Percentiles rank a stretch among this genome's conserved stretches.
These are phyloP conservation scores for Fusarium algeriense DNA, from an alignment of 2,329 filamentous ascomycete genomes.

Conservation along the genomic window DNA sequence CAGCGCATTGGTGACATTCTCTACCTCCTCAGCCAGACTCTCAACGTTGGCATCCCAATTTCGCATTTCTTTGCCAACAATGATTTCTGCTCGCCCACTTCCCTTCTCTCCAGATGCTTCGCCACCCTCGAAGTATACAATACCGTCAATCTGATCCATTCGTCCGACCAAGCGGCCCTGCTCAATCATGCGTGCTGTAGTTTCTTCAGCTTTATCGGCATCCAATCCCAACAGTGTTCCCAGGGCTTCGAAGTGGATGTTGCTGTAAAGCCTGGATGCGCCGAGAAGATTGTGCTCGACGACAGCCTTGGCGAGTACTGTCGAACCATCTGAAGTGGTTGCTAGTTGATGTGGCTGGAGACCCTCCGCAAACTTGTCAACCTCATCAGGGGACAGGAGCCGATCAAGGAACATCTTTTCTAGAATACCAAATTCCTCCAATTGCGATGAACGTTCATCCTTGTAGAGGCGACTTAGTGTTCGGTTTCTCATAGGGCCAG, in stretches of 20 bases:
- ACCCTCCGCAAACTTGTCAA: conserved; percentile 84
- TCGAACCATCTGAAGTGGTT: conserved; percentile 88
- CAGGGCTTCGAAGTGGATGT: conserved; percentile 81
- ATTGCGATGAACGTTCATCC: conserved; percentile 82
- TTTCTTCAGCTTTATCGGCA: conserved; percentile 86
- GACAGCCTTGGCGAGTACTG: conserved; percentile 91
- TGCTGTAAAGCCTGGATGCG: conserved; percentile 82
- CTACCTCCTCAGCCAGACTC: conserved; percentile 87
- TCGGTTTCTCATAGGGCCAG: conserved; percentile 85
- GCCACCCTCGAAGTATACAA: conserved; percentile 86
- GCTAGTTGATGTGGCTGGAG: conserved; percentile 91
- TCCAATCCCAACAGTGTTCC: conserved; percentile 83
- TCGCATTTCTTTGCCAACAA: conserved; percentile 78
- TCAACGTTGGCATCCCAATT: conserved; percentile 93
- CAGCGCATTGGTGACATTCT: conserved; percentile 84
- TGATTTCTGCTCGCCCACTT: conserved; percentile 72
- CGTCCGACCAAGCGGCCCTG: conserved; percentile 87
- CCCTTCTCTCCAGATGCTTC: conserved; percentile 77
- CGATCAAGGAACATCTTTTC: conserved; percentile 98
- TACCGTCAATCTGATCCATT: conserved; percentile 92
- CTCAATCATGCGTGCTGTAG: conserved; percentile 95
- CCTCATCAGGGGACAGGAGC: conserved; percentile 83
- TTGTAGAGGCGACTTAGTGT: conserved; percentile 89
- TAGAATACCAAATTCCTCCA: conserved; percentile 86
- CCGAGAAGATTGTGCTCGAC: conserved; percentile 96